Conservation (phyloP, 768 basidiomycete genomes). For the Collybiopsis confluens region DNA sequence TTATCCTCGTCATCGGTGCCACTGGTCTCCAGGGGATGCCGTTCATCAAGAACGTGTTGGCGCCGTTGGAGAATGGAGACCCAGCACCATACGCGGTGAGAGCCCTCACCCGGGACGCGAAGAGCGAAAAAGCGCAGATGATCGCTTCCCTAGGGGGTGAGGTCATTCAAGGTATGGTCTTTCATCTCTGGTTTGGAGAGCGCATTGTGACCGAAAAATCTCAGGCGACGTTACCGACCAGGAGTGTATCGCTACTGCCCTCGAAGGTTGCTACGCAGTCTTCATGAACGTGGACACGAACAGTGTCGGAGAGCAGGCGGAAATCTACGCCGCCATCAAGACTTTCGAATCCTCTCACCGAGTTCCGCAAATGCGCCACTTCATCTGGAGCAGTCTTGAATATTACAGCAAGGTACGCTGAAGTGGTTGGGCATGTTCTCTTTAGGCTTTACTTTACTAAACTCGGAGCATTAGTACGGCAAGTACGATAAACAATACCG, state of each 20-base stretch:
- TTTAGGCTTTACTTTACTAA: too few species aligned
- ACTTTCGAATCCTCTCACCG: slow-evolving; percentile 7
- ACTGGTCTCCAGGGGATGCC: slow-evolving; percentile 42
- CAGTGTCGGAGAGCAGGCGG: slow-evolving; percentile 5
- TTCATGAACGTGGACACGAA: slow-evolving; percentile 14
- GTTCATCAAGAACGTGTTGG: slow-evolving; percentile 34
- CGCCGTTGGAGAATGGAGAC: slow-evolving; percentile 28
- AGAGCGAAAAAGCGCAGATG: slow-evolving; percentile 27
- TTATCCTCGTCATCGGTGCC: slow-evolving; percentile 42
- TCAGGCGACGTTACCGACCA: slow-evolving; percentile 31
- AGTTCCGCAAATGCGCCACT: slow-evolving; percentile 4
- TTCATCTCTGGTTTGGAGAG: slow-evolving; percentile 5
- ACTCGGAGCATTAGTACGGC: background rate
- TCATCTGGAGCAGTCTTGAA: slow-evolving; percentile 9
- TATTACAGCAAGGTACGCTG: slow-evolving; percentile 6
- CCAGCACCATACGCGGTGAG: slow-evolving; percentile 39
- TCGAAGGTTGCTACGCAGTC: slow-evolving; percentile 28
- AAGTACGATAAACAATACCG: slow-evolving; percentile 21
- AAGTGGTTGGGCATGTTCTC: too few species aligned
- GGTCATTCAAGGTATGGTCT: slow-evolving; percentile 32
- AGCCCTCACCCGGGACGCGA: slow-evolving; percentile 35
- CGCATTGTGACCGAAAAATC: too few species aligned
- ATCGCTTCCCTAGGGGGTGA: slow-evolving; percentile 33
- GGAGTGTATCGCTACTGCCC: slow-evolving; percentile 21
- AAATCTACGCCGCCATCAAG: slow-evolving; percentile 8